A percentile compares a stretch with the other conserved stretches of the same genome.
Evolutionary conservation across 345 rosid species (phyloP).

Genomic region (Dipteronia sinensis): DNA sequence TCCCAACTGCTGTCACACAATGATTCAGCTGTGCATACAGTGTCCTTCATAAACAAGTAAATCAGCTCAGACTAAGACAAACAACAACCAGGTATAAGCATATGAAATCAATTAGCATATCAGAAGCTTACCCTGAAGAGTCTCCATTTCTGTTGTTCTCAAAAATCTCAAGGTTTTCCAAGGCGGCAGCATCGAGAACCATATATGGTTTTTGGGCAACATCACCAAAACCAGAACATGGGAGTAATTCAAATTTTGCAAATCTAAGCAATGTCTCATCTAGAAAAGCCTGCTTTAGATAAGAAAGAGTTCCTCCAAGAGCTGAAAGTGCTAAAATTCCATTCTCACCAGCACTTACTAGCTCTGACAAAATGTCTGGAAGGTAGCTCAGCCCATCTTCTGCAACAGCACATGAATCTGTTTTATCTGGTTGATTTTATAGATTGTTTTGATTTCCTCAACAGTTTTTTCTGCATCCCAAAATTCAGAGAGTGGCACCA

Average conservation of each 20-base stretch:
- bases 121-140: constrained; percentile 64
- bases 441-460: constrained; percentile 55
- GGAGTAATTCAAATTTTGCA: constrained; percentile 85
- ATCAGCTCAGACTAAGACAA: constrained; percentile 23
- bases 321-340: constrained; percentile 83
- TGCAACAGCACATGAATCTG: constrained; percentile 28
- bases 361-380: constrained; percentile 57
- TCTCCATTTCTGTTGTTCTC: constrained; percentile 92
- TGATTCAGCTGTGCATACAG: constrained; percentile 85
- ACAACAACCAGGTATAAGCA: background rate
- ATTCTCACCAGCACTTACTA: constrained; percentile 55
- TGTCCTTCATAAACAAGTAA: constrained; percentile 58
- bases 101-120: constrained; percentile 18
- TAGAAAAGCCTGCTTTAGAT: constrained; percentile 85
- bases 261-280: constrained; percentile 87
- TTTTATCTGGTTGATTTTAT: constrained; percentile 46
- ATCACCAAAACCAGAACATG: constrained; percentile 57
- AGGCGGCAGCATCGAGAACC: constrained; percentile 96
- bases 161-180: constrained; percentile 97
- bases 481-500: constrained; percentile 73
- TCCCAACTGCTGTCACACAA: constrained; percentile 92
- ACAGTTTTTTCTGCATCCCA: constrained; percentile 91
- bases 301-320: constrained; percentile 91
- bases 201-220: constrained; percentile 69
- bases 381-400: constrained; percentile 42